Percentiles rank a stretch among this genome's conserved stretches.
phyloP scores from a whole-genome alignment of 2,329 filamentous ascomycete species.

The Mycocentrospora acerina region DNA sequence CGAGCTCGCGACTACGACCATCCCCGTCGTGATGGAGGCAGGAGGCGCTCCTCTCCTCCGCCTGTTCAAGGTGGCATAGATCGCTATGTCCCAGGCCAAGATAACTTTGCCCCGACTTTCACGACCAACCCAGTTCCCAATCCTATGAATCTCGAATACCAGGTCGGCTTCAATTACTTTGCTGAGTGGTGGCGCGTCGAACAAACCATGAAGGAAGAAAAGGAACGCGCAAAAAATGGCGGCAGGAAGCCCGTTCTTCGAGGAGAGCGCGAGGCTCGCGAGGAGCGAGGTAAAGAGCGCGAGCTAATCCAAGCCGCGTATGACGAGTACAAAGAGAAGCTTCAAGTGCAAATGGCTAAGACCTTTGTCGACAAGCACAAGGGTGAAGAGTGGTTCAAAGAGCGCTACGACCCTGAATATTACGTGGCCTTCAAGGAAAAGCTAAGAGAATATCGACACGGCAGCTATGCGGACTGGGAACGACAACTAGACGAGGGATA shows the following conservation, averaged over 20 bases:
- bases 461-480: conserved; percentile 83
- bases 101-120: conserved; percentile 53
- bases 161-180: conserved; percentile 84
- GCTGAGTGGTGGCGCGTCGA: conserved; percentile 85
- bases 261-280: conserved; percentile 65
- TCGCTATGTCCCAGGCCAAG: conserved; percentile 78
- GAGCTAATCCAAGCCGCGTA: conserved; percentile 72
- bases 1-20: conserved; percentile 69
- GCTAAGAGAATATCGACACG: conserved; percentile 76
- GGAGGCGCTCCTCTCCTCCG: conserved; percentile 62
- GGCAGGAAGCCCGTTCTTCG: conserved; percentile 66
- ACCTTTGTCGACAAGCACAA: conserved; percentile 91
- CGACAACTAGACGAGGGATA: conserved; percentile 79
- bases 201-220: conserved; percentile 79
- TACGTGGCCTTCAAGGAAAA: conserved; percentile 72
- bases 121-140: conserved; percentile 69
- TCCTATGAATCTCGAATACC: conserved; percentile 71
- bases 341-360: conserved; percentile 75
- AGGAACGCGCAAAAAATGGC: conserved; percentile 69
- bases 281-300: conserved; percentile 78
- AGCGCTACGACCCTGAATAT: conserved; percentile 85
- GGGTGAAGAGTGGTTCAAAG: conserved; percentile 95
- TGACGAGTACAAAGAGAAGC: conserved; percentile 65
- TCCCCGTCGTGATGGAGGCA: conserved; percentile 60
- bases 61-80: conserved; percentile 71